Evolutionary conservation across 1,284 basidiomycete genomes (phyloP), one percentile per base, ranked within the genome.

Genomic region (Mycena citricolor): DNA sequence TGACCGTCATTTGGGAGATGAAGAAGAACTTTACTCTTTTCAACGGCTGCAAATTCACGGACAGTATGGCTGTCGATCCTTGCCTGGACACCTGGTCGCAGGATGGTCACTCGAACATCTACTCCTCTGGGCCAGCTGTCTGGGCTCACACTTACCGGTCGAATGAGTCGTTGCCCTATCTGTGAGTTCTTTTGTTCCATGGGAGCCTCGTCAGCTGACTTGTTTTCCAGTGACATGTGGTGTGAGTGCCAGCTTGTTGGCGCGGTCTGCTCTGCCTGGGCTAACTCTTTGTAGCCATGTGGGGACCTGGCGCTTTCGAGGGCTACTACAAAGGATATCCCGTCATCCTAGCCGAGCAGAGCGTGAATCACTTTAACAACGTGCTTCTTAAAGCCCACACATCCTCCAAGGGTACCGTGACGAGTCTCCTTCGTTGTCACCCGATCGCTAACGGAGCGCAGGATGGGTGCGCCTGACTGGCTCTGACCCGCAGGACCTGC

Each of bases 401-500:
- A 2, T 59, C 59, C 13, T 60, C 60, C 5, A 60, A 51, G 44
- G 61, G 60, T 22, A 54, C 53, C 4, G 16, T 5, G 13, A 22
- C 25, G 17, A 20, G 56, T n/a, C n/a, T n/a, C n/a, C n/a, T n/a
- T n/a, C n/a, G n/a, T n/a, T n/a, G n/a, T n/a, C n/a, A n/a, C n/a
- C n/a, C n/a, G n/a, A n/a, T n/a, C n/a, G n/a, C n/a, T n/a, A 23
- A 12, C n/a, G n/a, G 12, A 21, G 26, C 30, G 17, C 31, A 43
- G 49, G 40, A 17, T 41, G 48, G 38, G 48, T 64, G 7, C 52
- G 50, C 12, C 52, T 64, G 14, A 64, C 61, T 2, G 61, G 61
- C n/a, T 48, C 57, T 7, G 57, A 62, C 42, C 61, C 61, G 6
- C 61, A 64, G 48, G 62, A 64, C 38, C 32, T 29, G 0, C 57